Evolutionary conservation across 768 basidiomycete genomes (phyloP), one percentile per base, ranked within the genome.

Genomic region (Peribolospora baueri): DNA sequence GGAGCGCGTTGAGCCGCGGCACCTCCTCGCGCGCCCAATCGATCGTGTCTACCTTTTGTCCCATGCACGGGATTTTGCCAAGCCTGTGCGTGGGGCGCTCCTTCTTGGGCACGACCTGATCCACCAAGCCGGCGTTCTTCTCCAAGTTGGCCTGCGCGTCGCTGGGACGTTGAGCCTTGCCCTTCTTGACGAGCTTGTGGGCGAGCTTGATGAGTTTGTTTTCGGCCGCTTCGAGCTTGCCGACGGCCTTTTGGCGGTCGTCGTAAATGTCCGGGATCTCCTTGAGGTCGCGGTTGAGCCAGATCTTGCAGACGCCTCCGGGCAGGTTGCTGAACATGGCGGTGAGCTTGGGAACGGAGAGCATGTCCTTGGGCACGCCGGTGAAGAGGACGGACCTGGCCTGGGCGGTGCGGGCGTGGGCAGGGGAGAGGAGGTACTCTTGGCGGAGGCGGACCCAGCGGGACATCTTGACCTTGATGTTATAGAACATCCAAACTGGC

Each of bases 211-310:
- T 69, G 3, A 95, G 71, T 0, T 72, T 64, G 2, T 81, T 87
- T 69, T 91, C 85, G 0, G 86, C 88, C 2, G 74, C 73, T 66
- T 98, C 91, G 52, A 98, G 77, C 67, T 82, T 85, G 57, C 71
- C 71, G 60, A 75, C 78, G 0, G 85, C 84, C 3, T 72, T 72
- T 11, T 79, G 65, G 25, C 86, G 80, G 42, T 81, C 75, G 42
- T 88, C 78, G 62, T 84, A 82, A 14, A 84, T 63, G 46, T 81
- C 79, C 1, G 88, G 88, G 52, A 98, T 74, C 7, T 85, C 81
- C 65, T 84, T 84, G 39, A 95, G 71, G 63, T 95, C 76, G 79
- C 83, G 74, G 66, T 88, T 91, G 45, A 97, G 73, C 88, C 91
- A 98, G 43, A 98, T 78, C 59, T 78, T 76, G 64, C 79, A 80